Conservation (phyloP, 1,284 basidiomycete genomes). For the Exobasidium cylindrosporum region DNA sequence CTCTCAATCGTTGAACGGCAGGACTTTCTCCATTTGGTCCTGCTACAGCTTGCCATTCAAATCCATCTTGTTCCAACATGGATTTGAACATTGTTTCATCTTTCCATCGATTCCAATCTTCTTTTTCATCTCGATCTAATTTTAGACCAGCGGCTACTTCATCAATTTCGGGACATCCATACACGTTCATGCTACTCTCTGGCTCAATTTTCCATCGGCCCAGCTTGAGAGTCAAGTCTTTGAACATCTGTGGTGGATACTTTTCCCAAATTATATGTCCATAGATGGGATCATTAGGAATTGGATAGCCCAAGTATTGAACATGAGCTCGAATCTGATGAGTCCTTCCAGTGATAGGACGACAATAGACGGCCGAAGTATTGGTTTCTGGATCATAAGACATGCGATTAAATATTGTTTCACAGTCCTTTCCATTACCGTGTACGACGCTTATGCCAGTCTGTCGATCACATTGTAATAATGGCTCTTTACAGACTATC, state of each 20-base stretch:
- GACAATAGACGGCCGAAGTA: slow-evolving; percentile 86
- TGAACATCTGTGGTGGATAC: slow-evolving; percentile 29
- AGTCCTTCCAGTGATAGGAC: slow-evolving; percentile 67
- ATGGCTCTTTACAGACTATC: slow-evolving; percentile 76
- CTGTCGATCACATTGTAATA: slow-evolving; percentile 89
- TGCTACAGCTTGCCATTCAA: slow-evolving; percentile 37
- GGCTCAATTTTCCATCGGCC: slow-evolving; percentile 11
- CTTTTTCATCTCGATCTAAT: slow-evolving; percentile 46
- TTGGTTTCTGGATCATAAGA: slow-evolving; percentile 78
- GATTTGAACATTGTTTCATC: slow-evolving; percentile 51
- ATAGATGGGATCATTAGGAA: slow-evolving; percentile 64
- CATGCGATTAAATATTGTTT: slow-evolving; percentile 82
- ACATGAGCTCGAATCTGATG: slow-evolving; percentile 95
- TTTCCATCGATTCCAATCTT: slow-evolving; percentile 53
- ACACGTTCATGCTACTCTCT: slow-evolving; percentile 1
- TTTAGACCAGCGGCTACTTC: slow-evolving; percentile 50
- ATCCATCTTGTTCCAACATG: slow-evolving; percentile 38
- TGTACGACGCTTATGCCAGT: slow-evolving; percentile 87
- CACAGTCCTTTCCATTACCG: slow-evolving; percentile 60
- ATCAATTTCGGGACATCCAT: slow-evolving; percentile 31
- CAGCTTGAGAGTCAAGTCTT: slow-evolving; percentile 3
- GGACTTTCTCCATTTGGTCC: slow-evolving; percentile 43
- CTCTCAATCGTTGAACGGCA: background rate
- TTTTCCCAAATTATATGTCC: slow-evolving; percentile 49
- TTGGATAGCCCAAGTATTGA: slow-evolving; percentile 88